Base-by-base conservation (phyloP, 176 grass and related monocot species). In the Oryza punctata region DNA sequence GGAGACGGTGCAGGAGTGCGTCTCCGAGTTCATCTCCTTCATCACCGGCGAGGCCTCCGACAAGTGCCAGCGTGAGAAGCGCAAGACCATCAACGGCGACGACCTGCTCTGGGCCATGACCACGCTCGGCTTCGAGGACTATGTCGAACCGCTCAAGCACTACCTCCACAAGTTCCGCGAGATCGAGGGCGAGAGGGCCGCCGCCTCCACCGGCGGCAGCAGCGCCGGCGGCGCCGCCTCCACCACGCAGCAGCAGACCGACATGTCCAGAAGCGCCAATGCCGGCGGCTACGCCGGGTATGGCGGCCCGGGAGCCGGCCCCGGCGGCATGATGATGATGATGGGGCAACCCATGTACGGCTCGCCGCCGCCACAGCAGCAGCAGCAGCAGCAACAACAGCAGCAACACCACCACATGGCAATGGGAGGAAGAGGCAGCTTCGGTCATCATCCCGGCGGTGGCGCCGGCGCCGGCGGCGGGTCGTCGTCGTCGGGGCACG, bases 21-120 rank as follows among this genome's bases (percentile, higher is more conserved):
- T 98, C n/a, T 98, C 96, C 3, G 96, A 98, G 83, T 98, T 98
- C 96, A 98, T 98, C 91, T 95, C 93, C 83, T 98, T 98, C 91
- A 87, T 98, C 82, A 98, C 96, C 38, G 93, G 96, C 3, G 96
- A 98, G 89, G 96, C 96, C 47, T 98, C 96, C 70, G 96, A 98
- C 89, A 98, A 98, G 93, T 98, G 96, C 84, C 91, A 93, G 77
- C 89, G 93, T 0, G 96, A 98, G 91, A 98, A 98, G 91, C 92
- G 96, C 68, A 98, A 98, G 93, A 98, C 96, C 85, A 90, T 98
- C 87, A 98, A 98, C 76, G 93, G 96, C 77, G 96, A 98, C 82
- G 96, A 98, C 82, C 93, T 98, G 45, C 90, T 98, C 66, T 98
- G 96, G 96, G 96, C 93, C 76, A 95, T 98, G 96, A 86, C 96